Conservation (phyloP, 768 basidiomycete species). For the Suillus weaverae region DNA sequence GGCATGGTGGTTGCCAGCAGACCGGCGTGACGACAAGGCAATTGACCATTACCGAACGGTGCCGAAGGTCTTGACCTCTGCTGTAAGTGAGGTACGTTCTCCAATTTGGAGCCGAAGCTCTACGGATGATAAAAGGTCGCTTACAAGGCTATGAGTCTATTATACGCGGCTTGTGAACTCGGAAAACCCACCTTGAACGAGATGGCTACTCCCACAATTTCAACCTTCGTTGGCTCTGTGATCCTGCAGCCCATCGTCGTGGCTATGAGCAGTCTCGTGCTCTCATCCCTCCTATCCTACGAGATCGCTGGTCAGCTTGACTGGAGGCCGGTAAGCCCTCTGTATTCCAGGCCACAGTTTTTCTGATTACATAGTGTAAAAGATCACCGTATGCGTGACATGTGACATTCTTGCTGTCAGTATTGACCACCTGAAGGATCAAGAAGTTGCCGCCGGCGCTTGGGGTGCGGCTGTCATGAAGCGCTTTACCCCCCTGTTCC, state of each 20-base stretch:
- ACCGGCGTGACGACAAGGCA: neutral
- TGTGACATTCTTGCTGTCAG: neutral
- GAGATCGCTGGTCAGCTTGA: neutral
- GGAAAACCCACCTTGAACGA: neutral
- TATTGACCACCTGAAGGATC: neutral
- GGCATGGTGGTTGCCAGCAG: neutral
- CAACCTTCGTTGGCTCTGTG: neutral
- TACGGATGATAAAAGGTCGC: neutral
- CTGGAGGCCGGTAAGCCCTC: slow-evolving; percentile 1
- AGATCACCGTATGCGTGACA: neutral
- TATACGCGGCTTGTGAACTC: neutral
- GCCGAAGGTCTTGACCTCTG: neutral
- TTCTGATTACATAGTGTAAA: neutral
- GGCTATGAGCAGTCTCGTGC: neutral
- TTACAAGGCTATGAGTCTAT: neutral
- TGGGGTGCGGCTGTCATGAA: neutral
- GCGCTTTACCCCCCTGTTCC: neutral
- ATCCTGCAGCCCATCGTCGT: neutral
- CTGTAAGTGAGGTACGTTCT: neutral
- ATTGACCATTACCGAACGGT: neutral
- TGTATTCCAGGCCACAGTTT: neutral
- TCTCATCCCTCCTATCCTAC: neutral
- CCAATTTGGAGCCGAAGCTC: neutral
- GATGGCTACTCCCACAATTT: neutral
- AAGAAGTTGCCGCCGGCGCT: neutral